Evolutionary conservation across 176 grass and related monocot genomes (phyloP), one percentile per base, ranked within the genome.

Genomic region (Canna indica): DNA sequence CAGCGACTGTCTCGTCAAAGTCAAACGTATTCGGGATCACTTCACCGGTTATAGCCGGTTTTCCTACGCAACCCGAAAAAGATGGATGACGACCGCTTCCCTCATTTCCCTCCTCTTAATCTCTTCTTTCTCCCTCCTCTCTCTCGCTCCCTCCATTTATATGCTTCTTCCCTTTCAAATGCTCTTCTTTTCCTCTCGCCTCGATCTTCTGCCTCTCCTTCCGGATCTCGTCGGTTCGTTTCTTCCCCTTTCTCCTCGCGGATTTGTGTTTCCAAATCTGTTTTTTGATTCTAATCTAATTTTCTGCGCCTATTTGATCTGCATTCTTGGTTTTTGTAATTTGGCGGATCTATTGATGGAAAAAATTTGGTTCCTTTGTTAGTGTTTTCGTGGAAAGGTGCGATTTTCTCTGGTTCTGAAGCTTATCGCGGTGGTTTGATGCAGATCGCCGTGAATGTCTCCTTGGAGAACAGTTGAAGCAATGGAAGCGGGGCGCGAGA

Each of bases 401-500:
- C 20, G 22, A 7, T 62, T 32, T 61, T 28, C 13, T 61, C 0
- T 32, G 27, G 3, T 1, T 32, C 0, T 58, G 54, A n/a, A 58
- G 46, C 46, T 48, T 28, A 10, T 25, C 24, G 54, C 54, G n/a
- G 18, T 12, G 54, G 22, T 25, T 58, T 58, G 27, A 33, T 60
- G 58, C 58, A 60, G 58, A 32, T 60, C 58, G 26, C 28, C 25
- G 58, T 7, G 58, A 9, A 31, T 14, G 59, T 18, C 29, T 33
- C 59, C 29, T 16, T 62, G 14, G 27, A 14, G 34, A 70, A 68
- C 4, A n/a, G 20, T 4, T 25, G 58, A 52, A 18, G 34, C 24
- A 52, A 64, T 15, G 50, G 36, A 75, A 28, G 54, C 59, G 25
- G 57, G 36, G 26, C 77, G 46, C 30, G 45, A 64, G 50, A 46